Conservation (phyloP, 2,329 filamentous ascomycete species). For the Talaromyces sp. region DNA sequence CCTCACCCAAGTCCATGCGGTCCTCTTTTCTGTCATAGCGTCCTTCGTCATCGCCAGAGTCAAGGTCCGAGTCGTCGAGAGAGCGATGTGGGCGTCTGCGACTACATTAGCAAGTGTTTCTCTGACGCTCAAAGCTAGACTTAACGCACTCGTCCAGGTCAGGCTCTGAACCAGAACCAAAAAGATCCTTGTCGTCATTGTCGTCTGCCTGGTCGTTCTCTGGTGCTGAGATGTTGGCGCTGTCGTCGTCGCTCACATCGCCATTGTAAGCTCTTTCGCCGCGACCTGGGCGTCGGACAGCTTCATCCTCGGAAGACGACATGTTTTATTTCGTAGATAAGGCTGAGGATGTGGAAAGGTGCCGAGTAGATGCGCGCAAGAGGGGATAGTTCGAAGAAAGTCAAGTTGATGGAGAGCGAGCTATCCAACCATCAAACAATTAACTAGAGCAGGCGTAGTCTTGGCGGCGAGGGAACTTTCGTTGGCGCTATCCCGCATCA, state of each 20-base stretch:
- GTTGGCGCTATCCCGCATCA: constrained; percentile 3
- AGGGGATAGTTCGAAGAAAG: not conserved
- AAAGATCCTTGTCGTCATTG: constrained; percentile 42
- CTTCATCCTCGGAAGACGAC: constrained; percentile 40
- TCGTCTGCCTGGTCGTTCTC: constrained; percentile 32
- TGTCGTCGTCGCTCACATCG: constrained; percentile 26
- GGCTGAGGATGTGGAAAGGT: no score
- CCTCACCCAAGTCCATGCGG: constrained; percentile 44
- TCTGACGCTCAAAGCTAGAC: not conserved
- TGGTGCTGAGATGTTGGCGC: constrained; percentile 20
- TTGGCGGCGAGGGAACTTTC: constrained; percentile 2
- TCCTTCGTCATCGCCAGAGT: constrained; percentile 61
- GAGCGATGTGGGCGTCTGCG: constrained; percentile 40
- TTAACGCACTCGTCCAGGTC: constrained; percentile 35
- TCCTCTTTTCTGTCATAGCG: constrained; percentile 52
- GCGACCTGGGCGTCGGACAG: constrained; percentile 34
- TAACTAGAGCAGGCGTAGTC: not conserved
- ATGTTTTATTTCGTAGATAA: constrained; percentile 20
- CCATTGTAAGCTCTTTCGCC: constrained; percentile 24
- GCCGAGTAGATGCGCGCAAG: not conserved
- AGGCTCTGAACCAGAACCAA: constrained; percentile 46
- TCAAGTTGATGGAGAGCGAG: no score
- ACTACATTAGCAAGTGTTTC: constrained; percentile 19
- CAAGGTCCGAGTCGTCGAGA: constrained; percentile 60
- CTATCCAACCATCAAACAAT: not conserved